phyloP scores from a whole-genome alignment of 2,329 filamentous ascomycete genomes.

The Nemania bipapillata region DNA sequence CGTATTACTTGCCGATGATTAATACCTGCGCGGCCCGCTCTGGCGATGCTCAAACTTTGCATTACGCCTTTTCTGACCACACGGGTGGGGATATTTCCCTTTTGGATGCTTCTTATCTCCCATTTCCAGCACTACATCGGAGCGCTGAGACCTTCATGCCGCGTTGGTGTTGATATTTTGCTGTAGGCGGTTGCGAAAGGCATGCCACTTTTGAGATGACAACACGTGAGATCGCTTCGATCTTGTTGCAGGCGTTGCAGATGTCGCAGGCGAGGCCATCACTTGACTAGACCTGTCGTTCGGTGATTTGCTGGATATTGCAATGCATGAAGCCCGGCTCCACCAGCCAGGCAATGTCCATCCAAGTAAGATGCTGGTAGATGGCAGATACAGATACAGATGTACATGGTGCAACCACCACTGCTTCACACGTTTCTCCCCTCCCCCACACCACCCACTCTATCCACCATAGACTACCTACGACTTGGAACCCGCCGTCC shows the following conservation, averaged over 20 bases:
- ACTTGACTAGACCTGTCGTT: slow-evolving; percentile 35
- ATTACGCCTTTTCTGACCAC: slow-evolving; percentile 12
- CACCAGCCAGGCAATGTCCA: too few relatives aligned
- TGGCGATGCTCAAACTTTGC: slow-evolving; percentile 28
- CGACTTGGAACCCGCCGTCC: neutral
- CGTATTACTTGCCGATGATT: slow-evolving; percentile 34
- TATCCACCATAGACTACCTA: too few relatives aligned
- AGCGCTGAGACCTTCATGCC: slow-evolving; percentile 9
- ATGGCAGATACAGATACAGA: slow-evolving; percentile 11
- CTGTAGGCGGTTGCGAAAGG: too few relatives aligned
- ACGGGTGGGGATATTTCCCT: slow-evolving; percentile 23
- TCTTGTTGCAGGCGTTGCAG: slow-evolving; percentile 29
- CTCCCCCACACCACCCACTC: neutral
- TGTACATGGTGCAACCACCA: slow-evolving; percentile 13
- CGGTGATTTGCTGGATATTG: slow-evolving; percentile 36
- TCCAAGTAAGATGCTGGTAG: too few relatives aligned
- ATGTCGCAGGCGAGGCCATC: slow-evolving; percentile 30
- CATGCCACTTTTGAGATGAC: slow-evolving; percentile 25
- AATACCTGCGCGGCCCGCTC: slow-evolving; percentile 30
- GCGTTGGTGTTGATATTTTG: neutral
- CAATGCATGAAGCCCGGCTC: slow-evolving; percentile 33
- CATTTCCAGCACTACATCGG: slow-evolving; percentile 4
- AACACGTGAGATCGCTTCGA: slow-evolving; percentile 32
- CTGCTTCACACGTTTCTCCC: neutral
- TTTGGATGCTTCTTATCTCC: slow-evolving; percentile 23